These are phyloP conservation scores for Didymella lethalis DNA, from an alignment of 2,329 filamentous ascomycete genomes.

Conservation along the genomic window DNA sequence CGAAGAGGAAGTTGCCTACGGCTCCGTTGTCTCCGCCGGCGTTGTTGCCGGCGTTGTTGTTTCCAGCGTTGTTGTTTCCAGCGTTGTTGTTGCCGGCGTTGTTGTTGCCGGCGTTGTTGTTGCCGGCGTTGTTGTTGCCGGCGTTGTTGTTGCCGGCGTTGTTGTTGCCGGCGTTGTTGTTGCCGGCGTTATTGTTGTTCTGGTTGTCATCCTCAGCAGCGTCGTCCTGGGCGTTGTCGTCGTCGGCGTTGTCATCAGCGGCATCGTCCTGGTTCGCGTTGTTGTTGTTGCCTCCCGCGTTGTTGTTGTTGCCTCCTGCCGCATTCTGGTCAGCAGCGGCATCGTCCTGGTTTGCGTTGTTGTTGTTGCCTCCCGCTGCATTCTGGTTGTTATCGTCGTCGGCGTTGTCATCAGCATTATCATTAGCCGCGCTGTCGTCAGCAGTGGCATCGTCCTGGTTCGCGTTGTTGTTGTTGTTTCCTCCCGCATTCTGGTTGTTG, in stretches of 20 bases:
- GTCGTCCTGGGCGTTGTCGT: not conserved
- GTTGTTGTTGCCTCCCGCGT: not conserved
- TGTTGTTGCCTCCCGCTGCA: not conserved
- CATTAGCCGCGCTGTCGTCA: not conserved
- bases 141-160: too few species aligned
- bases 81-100: not conserved
- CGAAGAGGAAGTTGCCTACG: conserved; percentile 11
- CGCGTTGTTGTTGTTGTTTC: not conserved
- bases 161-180: not conserved
- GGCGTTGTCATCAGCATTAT: not conserved
- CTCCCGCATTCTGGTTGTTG: conserved; percentile 1
- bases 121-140: not conserved
- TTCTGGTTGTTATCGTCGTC: not conserved
- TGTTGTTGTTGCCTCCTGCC: not conserved
- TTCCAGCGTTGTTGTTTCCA: not conserved
- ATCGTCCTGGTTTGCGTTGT: not conserved
- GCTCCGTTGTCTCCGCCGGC: not conserved
- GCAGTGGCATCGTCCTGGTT: conserved; percentile 4
- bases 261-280: not conserved
- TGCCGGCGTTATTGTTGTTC: not conserved
- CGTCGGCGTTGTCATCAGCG: not conserved
- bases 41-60: conserved; percentile 1
- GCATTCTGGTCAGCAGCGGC: not conserved
- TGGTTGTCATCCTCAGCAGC: not conserved
- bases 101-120: not conserved